Conservation (phyloP, 805 yeast genomes). For the Diddensiella caesifluorescens region DNA sequence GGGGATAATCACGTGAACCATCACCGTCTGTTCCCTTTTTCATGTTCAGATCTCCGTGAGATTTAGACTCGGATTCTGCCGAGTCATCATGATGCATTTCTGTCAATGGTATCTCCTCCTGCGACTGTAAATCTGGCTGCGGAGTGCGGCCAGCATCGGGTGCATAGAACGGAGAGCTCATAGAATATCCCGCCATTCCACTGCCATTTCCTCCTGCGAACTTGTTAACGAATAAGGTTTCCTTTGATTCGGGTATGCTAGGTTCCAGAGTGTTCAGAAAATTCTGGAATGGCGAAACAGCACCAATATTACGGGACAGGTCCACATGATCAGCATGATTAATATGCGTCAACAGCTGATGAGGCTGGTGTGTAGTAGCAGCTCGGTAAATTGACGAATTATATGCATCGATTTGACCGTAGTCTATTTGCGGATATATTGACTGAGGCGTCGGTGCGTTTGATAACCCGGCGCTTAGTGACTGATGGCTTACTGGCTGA, state of each 20-base stretch:
- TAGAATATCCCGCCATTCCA: too few species aligned
- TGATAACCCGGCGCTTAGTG: neutral
- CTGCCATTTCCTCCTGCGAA: too few species aligned
- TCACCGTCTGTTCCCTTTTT: too few species aligned
- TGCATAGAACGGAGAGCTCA: too few species aligned
- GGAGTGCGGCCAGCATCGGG: too few species aligned
- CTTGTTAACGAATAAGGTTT: too few species aligned
- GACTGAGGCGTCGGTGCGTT: neutral
- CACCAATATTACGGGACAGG: slow-evolving; percentile 1
- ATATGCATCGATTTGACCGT: neutral
- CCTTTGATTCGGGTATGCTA: neutral
- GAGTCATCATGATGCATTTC: too few species aligned
- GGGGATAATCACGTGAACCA: too few species aligned
- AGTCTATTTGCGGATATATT: neutral
- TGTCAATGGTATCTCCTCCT: too few species aligned
- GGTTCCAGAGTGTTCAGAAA: slow-evolving; percentile 5
- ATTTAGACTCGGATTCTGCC: too few species aligned
- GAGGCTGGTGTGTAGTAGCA: neutral
- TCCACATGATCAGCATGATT: neutral
- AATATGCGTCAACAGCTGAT: neutral
- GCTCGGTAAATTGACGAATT: neutral
- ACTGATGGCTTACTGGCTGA: slow-evolving; percentile 1
- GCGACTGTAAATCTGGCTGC: too few species aligned
- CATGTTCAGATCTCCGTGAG: too few species aligned
- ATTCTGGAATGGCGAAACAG: slow-evolving; percentile 1